phyloP scores from a whole-genome alignment of 352 stramenopile species.

The Halophytophthora polymorphica region DNA sequence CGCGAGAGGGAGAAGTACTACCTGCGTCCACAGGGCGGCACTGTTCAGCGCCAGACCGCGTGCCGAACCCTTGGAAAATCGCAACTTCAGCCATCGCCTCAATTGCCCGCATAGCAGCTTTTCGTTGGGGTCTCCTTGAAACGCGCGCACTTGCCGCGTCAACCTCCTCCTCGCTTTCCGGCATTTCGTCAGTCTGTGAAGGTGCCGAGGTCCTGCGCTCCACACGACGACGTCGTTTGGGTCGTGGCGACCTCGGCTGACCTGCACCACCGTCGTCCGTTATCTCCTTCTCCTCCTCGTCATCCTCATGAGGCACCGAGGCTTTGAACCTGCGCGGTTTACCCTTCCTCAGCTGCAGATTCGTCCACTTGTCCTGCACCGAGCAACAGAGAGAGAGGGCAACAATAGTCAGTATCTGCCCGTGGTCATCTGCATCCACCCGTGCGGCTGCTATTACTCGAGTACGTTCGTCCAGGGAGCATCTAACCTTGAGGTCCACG shows the following conservation, averaged over 20 bases:
- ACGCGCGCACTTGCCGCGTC: too few relatives aligned
- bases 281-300: background rate
- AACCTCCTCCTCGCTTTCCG: background rate
- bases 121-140: background rate
- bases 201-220: too few relatives aligned
- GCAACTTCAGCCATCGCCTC: background rate
- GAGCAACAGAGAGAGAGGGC: background rate
- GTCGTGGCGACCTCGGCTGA: background rate
- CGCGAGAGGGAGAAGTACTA: background rate
- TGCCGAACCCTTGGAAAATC: too few relatives aligned
- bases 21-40: too few relatives aligned
- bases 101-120: background rate
- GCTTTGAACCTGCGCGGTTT: conserved; percentile 8
- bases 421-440: background rate
- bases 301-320: background rate
- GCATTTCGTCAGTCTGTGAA: too few relatives aligned
- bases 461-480: too few relatives aligned
- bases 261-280: background rate
- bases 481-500: conserved; percentile 61
- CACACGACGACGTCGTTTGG: background rate
- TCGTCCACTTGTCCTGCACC: conserved; percentile 47
- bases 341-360: conserved; percentile 15
- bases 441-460: too few relatives aligned
- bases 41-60: too few relatives aligned
- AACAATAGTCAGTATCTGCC: background rate